Conservation (phyloP, 805 yeast genomes). For the Wickerhamiella sergipiensis region DNA sequence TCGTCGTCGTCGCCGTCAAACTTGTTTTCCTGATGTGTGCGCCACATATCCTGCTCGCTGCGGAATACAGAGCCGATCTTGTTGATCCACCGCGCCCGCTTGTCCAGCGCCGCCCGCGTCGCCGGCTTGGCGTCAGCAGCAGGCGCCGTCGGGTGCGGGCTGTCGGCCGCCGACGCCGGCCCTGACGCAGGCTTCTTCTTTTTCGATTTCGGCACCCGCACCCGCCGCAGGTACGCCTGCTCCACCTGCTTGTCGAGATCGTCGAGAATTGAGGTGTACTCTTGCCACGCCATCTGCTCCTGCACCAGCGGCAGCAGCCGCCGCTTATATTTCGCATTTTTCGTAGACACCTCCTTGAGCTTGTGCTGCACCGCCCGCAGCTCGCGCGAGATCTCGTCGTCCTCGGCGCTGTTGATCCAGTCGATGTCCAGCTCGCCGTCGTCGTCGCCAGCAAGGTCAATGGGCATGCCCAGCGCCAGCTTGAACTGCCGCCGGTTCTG, state of each 20-base stretch:
- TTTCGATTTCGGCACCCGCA: slow-evolving; percentile 56
- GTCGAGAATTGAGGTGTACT: slow-evolving; percentile 75
- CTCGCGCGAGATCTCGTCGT: slow-evolving; percentile 86
- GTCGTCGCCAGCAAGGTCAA: slow-evolving; percentile 17
- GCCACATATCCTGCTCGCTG: slow-evolving; percentile 53
- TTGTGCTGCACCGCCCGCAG: slow-evolving; percentile 59
- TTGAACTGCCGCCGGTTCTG: slow-evolving; percentile 18
- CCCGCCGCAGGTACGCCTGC: slow-evolving; percentile 75
- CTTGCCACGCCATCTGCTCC: slow-evolving; percentile 90
- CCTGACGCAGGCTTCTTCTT: slow-evolving; percentile 33
- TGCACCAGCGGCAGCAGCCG: slow-evolving; percentile 59
- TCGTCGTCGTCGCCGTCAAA: slow-evolving; percentile 37
- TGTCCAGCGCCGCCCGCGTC: slow-evolving; percentile 65
- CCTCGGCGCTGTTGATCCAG: slow-evolving; percentile 75
- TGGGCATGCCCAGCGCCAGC: slow-evolving; percentile 11
- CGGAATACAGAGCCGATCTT: slow-evolving; percentile 79
- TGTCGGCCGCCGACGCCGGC: slow-evolving; percentile 10
- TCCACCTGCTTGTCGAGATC: slow-evolving; percentile 95
- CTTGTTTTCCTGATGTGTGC: slow-evolving; percentile 53
- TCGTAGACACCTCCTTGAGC: slow-evolving; percentile 42
- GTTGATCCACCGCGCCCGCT: slow-evolving; percentile 75
- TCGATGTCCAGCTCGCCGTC: slow-evolving; percentile 31
- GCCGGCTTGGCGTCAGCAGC: slow-evolving; percentile 64
- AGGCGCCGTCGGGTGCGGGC: slow-evolving; percentile 11
- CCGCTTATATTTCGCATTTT: slow-evolving; percentile 56